Evolutionary conservation across 1,284 basidiomycete species (phyloP), one percentile per base, ranked within the genome.

Genomic region (Entoloma clypeatum): DNA sequence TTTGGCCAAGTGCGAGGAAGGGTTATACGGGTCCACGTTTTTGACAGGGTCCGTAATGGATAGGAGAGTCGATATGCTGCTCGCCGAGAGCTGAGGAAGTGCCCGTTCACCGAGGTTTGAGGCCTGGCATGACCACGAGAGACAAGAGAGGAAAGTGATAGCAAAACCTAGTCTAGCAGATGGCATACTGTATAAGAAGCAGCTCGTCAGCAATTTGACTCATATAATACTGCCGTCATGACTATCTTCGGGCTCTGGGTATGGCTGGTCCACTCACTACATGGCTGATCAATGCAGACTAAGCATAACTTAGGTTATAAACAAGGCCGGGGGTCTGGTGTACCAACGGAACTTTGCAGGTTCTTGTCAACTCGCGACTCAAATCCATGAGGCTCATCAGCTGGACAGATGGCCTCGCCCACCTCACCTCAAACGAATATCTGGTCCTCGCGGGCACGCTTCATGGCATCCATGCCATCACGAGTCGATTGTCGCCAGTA

Each of bases 391-490:
- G 45, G 44, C 44, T 47, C 50, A 42, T 46, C 37, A 34, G 10
- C 39, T 13, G 31, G 56, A 13, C 35, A 94, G 93, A 93, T 56
- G 90, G 89, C 8, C 81, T 97, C 31, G 83, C 90, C 6, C 79
- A 81, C 41, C 68, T 94, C 49, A 84, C 87, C 5, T 92, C 95
- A n/a, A 99, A 99, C 67, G 95, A 98, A 63, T 89, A 96, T 55
- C 83, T 99, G 45, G 90, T 99, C 14, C 80, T 99, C 21, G 96
- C 96, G 2, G 95, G 96, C 36, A 99, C 96, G 6, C 68, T 99
- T 38, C 96, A 99, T 54, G 94, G 95, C 38, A 96, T 99, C 30
- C 96, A 99, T 58, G 96, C 96, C 9, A 99, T 99, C 56, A 97
- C 95, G 0, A 86, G 88, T 48, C 81, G 91, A 28, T 73, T 99